phyloP scores from a whole-genome alignment of 164 flowering plant species.

The Vitis rupestris region DNA sequence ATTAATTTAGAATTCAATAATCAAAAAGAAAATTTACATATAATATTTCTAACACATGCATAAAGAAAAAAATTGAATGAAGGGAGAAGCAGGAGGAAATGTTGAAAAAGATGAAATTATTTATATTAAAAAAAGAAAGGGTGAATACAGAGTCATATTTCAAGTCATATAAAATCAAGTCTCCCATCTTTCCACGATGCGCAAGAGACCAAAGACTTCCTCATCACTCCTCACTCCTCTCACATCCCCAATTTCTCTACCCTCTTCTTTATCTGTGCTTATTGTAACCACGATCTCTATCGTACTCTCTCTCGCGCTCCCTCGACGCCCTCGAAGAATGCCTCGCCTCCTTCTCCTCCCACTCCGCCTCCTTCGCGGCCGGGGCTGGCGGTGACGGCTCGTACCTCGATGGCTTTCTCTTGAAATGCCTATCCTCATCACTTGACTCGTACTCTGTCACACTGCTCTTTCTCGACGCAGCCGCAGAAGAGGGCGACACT shows the following conservation, averaged over 20 bases:
- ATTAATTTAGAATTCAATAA: too few relatives aligned
- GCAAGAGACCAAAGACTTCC: too few relatives aligned
- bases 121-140: too few relatives aligned
- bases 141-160: too few relatives aligned
- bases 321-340: slow-evolving; percentile 38
- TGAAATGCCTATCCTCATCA: slow-evolving; percentile 83
- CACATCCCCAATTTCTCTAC: background rate
- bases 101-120: too few relatives aligned
- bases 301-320: slow-evolving; percentile 35
- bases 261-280: slow-evolving; percentile 17
- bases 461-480: slow-evolving; percentile 11
- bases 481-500: slow-evolving; percentile 13
- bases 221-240: too few relatives aligned
- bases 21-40: too few relatives aligned
- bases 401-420: slow-evolving; percentile 75
- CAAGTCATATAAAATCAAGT: too few relatives aligned
- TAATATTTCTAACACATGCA: too few relatives aligned
- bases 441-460: slow-evolving; percentile 59
- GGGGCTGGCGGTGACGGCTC: slow-evolving; percentile 42
- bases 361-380: slow-evolving; percentile 21
- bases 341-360: slow-evolving; percentile 42
- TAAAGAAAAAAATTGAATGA: too few relatives aligned
- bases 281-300: slow-evolving; percentile 26
- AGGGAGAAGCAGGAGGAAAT: too few relatives aligned
- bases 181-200: too few relatives aligned